These are phyloP conservation scores for Ascosphaera aggregata DNA, from an alignment of 2,329 filamentous ascomycete species.

Conservation along the genomic window DNA sequence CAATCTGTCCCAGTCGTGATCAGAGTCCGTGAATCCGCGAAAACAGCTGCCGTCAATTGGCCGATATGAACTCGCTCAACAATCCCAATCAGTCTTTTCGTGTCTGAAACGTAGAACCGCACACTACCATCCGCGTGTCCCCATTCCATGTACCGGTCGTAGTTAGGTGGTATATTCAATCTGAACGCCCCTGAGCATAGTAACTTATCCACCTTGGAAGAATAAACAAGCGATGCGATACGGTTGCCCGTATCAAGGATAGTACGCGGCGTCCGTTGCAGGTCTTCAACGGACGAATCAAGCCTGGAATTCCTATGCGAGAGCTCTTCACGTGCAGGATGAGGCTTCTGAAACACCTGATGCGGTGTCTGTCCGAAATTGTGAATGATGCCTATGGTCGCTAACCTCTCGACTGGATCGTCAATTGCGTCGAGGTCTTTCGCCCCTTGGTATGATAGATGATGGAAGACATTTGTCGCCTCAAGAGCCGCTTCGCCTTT, in stretches of 20 bases:
- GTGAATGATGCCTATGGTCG: slow-evolving; percentile 89
- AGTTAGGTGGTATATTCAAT: slow-evolving; percentile 63
- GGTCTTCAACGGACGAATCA: slow-evolving; percentile 51
- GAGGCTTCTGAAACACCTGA: slow-evolving; percentile 68
- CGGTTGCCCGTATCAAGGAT: slow-evolving; percentile 37
- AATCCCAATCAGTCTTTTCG: slow-evolving; percentile 58
- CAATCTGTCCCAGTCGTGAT: slow-evolving; percentile 87
- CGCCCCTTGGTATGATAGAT: slow-evolving; percentile 82
- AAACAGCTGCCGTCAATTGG: slow-evolving; percentile 60
- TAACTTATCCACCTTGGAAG: slow-evolving; percentile 56
- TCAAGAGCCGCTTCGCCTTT: slow-evolving; percentile 80
- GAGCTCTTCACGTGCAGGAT: slow-evolving; percentile 50
- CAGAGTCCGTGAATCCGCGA: slow-evolving; percentile 74
- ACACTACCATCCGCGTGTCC: slow-evolving; percentile 84
- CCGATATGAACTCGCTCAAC: slow-evolving; percentile 90
- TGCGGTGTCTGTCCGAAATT: slow-evolving; percentile 97
- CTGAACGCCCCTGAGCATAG: slow-evolving; percentile 66
- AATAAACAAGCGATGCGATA: slow-evolving; percentile 56
- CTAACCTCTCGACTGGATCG: slow-evolving; percentile 64
- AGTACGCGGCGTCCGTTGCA: slow-evolving; percentile 58
- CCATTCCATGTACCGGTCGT: slow-evolving; percentile 89
- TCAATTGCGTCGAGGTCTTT: slow-evolving; percentile 80
- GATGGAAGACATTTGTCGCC: slow-evolving; percentile 84
- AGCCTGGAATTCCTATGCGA: slow-evolving; percentile 43
- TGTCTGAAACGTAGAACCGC: slow-evolving; percentile 71